These are phyloP conservation scores for Paramecium pentaurelia DNA, from an alignment of 73 alveolate genomes.

Conservation along the genomic window DNA sequence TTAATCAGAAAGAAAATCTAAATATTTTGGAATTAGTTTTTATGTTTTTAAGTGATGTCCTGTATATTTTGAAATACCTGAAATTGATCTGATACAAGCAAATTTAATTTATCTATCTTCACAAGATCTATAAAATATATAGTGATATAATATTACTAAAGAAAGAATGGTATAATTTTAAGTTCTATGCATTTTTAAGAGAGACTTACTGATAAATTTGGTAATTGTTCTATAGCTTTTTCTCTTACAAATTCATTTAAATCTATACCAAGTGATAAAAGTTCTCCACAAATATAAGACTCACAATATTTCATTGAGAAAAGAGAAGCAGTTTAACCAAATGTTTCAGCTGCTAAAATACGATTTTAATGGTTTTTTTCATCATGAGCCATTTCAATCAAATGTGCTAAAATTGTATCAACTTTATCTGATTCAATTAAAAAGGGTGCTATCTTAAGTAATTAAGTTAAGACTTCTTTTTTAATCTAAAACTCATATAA, in stretches of 20 bases:
- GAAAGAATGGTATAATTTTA: not conserved
- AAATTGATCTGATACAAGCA: conserved; percentile 72
- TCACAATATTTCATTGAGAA: not conserved
- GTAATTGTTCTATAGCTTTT: not conserved
- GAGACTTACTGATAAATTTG: not conserved
- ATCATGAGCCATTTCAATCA: conserved; percentile 61
- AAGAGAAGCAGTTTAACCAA: not conserved
- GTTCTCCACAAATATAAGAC: conserved; percentile 34
- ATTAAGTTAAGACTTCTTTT: not conserved
- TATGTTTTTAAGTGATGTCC: conserved; percentile 57
- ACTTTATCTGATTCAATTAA: conserved; percentile 42
- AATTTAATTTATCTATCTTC: conserved; percentile 77
- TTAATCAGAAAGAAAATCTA: conserved; percentile 64
- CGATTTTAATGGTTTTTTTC: conserved; percentile 27
- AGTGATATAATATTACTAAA: not conserved
- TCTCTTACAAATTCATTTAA: not conserved
- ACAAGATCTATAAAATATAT: conserved; percentile 27
- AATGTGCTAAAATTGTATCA: conserved; percentile 16
- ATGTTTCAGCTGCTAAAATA: conserved; percentile 48
- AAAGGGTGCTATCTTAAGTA: not conserved
- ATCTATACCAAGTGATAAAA: not conserved
- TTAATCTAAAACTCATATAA: not conserved
- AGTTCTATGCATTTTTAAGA: conserved; percentile 14
- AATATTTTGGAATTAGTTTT: conserved; percentile 66
- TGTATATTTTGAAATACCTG: conserved; percentile 68